Evolutionary conservation across 2,329 filamentous ascomycete genomes (phyloP).

Genomic region (Aspergillus transmontanensis): DNA sequence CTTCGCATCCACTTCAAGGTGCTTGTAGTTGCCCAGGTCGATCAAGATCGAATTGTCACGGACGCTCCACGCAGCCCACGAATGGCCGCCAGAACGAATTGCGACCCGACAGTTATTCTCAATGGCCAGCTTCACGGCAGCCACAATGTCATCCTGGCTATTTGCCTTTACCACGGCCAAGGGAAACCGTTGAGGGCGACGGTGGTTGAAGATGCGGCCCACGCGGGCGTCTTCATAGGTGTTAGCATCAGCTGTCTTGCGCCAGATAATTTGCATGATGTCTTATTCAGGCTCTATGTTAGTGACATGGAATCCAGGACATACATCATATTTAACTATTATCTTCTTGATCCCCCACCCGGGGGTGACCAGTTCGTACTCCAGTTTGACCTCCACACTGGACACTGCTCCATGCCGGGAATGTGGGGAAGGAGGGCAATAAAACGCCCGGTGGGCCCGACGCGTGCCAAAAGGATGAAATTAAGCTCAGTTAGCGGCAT

Average conservation of each 20-base stretch:
- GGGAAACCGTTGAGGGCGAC: slow-evolving; percentile 44
- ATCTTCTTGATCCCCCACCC: background rate
- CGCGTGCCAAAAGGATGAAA: background rate
- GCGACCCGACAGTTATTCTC: slow-evolving; percentile 43
- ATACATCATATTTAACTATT: background rate
- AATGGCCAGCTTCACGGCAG: slow-evolving; percentile 43
- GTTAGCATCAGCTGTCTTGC: slow-evolving; percentile 16
- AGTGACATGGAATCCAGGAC: background rate
- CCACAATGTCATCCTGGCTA: slow-evolving; percentile 36
- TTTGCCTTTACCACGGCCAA: slow-evolving; percentile 46
- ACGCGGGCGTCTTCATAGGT: slow-evolving; percentile 43
- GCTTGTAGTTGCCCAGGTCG: slow-evolving; percentile 45
- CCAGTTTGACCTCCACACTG: too few relatives aligned
- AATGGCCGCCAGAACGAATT: slow-evolving; percentile 53
- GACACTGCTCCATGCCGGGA: too few relatives aligned
- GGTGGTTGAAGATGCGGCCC: slow-evolving; percentile 51
- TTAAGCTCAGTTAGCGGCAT: background rate
- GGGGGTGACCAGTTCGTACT: too few relatives aligned
- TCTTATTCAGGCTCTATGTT: background rate
- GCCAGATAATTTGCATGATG: slow-evolving; percentile 29
- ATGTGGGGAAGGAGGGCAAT: background rate
- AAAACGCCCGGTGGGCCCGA: background rate
- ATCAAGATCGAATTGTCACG: slow-evolving; percentile 50
- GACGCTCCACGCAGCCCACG: slow-evolving; percentile 54
- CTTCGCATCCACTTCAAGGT: slow-evolving; percentile 43